Evolutionary conservation across 2,329 filamentous ascomycete genomes (phyloP), one percentile per base, ranked within the genome.

Genomic region (Colletotrichum aenigma): DNA sequence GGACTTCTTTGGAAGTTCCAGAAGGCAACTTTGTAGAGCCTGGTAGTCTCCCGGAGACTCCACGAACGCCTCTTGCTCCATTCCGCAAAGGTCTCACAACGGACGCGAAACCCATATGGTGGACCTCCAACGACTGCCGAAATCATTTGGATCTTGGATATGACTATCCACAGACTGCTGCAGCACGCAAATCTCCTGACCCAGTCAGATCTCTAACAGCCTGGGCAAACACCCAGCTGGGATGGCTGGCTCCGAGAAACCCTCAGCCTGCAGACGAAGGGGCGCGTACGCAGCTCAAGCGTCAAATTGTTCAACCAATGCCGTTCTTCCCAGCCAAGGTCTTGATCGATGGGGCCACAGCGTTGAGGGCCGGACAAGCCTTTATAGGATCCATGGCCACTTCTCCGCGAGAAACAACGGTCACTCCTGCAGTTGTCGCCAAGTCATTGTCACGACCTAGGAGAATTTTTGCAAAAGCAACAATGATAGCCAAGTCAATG

Each of bases 71-170:
- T 48, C n/a, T 48, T 1, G 43, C 43, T 21, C 55, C 55, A 4
- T 58, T 58, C 18, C 55, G 55, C 55, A 58, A 58, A 58, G 55
- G 21, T 15, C 9, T 58, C 21, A 26, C 55, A 18, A 7, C 24
- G 1, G 28, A 26, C 5, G 24, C 55, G 21, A n/a, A 28, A 7
- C 26, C 70, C 13, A 52, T 66, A 15, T 72, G 70, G 70, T 58
- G 70, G 62, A 68, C 70, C 7, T 72, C 70, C 21, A 72, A 72
- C 26, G 70, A 72, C 30, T 64, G 36, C 13, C 70, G 70, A 10
- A 65, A 68, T 28, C 70, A 72, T 30, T 15, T 68, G n/a, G 24
- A 72, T 18, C 70, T 72, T 21, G 70, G 70, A 7, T 72, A 72
- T 24, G 70, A 72, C 21, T 68, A 72, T 21, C 62, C 70, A 12